phyloP scores from a whole-genome alignment of 306 rosid species.

The Glycyrrhiza uralensis region DNA sequence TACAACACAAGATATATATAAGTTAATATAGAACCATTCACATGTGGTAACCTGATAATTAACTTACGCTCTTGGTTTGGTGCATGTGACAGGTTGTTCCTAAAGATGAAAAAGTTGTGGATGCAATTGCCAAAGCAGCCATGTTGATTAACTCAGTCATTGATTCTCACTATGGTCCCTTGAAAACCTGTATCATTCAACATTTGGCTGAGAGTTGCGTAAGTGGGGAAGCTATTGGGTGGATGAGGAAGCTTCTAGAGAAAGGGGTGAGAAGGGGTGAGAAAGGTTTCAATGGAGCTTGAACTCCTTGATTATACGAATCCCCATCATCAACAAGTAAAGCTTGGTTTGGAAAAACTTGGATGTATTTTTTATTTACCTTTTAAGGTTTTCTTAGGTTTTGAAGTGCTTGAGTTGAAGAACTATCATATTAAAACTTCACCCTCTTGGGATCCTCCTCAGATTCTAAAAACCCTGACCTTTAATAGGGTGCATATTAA shows the following conservation, averaged over 20 bases:
- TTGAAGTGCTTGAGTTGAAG: neutral
- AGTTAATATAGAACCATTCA: too few relatives aligned
- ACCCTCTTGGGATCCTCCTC: neutral
- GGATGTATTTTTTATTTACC: neutral
- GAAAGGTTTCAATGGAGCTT: neutral
- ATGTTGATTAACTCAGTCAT: neutral
- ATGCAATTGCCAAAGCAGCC: neutral
- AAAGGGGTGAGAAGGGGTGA: neutral
- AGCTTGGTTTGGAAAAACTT: neutral
- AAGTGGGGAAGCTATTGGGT: neutral
- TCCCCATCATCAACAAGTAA: neutral
- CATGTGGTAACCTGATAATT: neutral
- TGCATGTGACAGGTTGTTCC: neutral
- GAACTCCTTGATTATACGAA: neutral
- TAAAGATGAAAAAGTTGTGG: neutral
- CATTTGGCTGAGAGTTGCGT: neutral
- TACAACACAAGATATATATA: too few relatives aligned
- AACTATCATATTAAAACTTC: neutral
- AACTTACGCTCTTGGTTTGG: too few relatives aligned
- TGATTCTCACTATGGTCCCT: neutral
- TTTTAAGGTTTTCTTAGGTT: neutral
- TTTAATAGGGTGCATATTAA: neutral
- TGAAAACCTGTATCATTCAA: neutral
- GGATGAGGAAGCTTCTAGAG: neutral
- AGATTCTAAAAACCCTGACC: neutral